These are phyloP conservation scores for Tolypocladium cylindrosporum DNA, from an alignment of 2,329 filamentous ascomycete species.

Conservation along the genomic window DNA sequence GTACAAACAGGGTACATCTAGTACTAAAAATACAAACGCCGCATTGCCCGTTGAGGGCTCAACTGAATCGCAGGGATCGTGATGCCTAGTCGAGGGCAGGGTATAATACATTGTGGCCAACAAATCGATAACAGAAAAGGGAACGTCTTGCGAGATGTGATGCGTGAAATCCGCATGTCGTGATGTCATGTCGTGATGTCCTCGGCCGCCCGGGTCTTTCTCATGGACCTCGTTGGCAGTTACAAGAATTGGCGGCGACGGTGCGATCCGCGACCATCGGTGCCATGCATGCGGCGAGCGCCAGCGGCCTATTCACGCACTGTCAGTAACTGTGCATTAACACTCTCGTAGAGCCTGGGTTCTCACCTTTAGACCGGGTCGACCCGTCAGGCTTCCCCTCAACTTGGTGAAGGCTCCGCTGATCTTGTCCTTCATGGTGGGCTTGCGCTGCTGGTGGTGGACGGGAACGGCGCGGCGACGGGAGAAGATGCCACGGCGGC, in stretches of 20 bases:
- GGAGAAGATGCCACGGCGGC: constrained; percentile 31
- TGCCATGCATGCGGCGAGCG: constrained; percentile 63
- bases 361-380: constrained; percentile 60
- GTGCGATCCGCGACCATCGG: constrained; percentile 54
- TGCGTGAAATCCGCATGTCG: background rate
- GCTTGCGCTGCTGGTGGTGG: constrained; percentile 58
- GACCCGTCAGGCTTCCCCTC: constrained; percentile 57
- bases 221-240: background rate
- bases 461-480: constrained; percentile 26
- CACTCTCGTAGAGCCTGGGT: no score
- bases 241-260: constrained; percentile 10
- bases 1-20: background rate
- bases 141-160: background rate
- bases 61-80: background rate
- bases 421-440: constrained; percentile 66
- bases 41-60: background rate
- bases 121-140: background rate
- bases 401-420: constrained; percentile 66
- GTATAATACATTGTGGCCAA: background rate
- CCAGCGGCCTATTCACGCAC: constrained; percentile 49
- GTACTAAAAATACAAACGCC: background rate
- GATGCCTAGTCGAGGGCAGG: constrained; percentile 1
- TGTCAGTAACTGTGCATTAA: background rate
- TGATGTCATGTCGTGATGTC: background rate
- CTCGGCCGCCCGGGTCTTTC: background rate